Conservation (phyloP, 2,329 filamentous ascomycete genomes). For the Ophiosphaerella narmari region DNA sequence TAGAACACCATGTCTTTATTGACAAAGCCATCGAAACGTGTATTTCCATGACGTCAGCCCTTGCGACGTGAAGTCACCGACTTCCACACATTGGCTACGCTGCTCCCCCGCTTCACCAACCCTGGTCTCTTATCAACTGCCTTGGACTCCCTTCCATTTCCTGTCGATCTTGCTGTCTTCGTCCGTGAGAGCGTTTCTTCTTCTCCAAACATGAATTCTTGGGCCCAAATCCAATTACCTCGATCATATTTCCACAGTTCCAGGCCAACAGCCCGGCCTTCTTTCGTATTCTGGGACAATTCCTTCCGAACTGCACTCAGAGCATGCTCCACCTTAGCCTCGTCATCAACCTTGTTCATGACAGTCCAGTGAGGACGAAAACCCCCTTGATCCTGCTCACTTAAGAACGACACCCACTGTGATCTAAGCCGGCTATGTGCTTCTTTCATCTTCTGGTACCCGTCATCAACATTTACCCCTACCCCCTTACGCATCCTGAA, state of each 20-base stretch:
- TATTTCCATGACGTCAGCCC: slow-evolving; percentile 7
- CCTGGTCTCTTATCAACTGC: slow-evolving; percentile 13
- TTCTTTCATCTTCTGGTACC: slow-evolving; percentile 38
- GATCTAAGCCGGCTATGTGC: slow-evolving; percentile 43
- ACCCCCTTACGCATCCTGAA: slow-evolving; percentile 51
- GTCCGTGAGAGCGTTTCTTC: background rate
- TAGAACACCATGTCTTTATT: background rate
- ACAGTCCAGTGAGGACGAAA: slow-evolving; percentile 52
- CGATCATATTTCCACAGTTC: slow-evolving; percentile 50
- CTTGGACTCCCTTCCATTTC: slow-evolving; percentile 6
- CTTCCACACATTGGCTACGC: slow-evolving; percentile 16
- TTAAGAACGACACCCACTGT: slow-evolving; percentile 47
- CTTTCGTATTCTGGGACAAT: slow-evolving; percentile 36
- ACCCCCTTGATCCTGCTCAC: slow-evolving; percentile 49
- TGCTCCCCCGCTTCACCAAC: slow-evolving; percentile 21
- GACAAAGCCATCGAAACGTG: background rate
- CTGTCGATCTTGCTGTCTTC: background rate
- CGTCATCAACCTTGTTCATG: slow-evolving; percentile 54
- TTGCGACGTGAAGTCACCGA: slow-evolving; percentile 19
- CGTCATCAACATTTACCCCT: slow-evolving; percentile 42
- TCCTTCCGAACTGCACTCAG: slow-evolving; percentile 41
- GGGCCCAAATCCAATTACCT: slow-evolving; percentile 48
- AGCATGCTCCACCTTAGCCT: slow-evolving; percentile 43
- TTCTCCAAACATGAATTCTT: slow-evolving; percentile 43
- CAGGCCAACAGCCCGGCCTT: slow-evolving; percentile 46